phyloP scores from a whole-genome alignment of 129 eudicot species.

The Chrysanthemum lavandulifolium region DNA sequence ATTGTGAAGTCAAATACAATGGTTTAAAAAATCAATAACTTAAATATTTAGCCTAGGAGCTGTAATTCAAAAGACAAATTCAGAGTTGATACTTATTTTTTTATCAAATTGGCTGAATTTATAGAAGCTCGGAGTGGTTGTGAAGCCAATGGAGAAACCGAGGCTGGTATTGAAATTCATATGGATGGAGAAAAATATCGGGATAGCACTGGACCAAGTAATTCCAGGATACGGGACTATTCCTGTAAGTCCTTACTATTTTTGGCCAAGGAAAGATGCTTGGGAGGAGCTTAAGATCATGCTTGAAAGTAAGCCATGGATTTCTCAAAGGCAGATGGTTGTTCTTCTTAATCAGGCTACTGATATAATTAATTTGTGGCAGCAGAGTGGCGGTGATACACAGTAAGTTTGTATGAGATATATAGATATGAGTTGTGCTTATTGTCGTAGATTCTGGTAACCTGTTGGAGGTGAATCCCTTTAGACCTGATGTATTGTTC shows the following conservation, averaged over 20 bases:
- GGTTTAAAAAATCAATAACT: background rate
- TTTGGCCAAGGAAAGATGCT: conserved; percentile 98
- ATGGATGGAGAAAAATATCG: conserved; percentile 94
- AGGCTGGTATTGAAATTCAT: conserved; percentile 84
- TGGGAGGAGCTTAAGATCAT: conserved; percentile 84
- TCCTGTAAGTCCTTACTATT: conserved; percentile 82
- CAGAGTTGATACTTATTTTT: background rate
- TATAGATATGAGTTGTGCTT: conserved; percentile 4
- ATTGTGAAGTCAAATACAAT: background rate
- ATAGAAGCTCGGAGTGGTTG: conserved; percentile 74
- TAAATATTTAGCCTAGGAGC: background rate
- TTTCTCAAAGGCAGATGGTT: conserved; percentile 66
- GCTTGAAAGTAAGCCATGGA: conserved; percentile 94
- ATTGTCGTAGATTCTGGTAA: conserved; percentile 23
- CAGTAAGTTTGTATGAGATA: conserved; percentile 21
- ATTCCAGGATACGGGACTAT: conserved; percentile 91
- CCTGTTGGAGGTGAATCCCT: background rate
- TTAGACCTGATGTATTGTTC: conserved; percentile 14
- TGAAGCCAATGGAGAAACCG: conserved; percentile 72
- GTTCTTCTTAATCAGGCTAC: conserved; percentile 91
- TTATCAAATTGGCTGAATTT: background rate
- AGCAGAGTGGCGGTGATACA: conserved; percentile 58
- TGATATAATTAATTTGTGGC: conserved; percentile 93
- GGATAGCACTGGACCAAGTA: conserved; percentile 74
- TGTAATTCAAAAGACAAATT: background rate